These are phyloP conservation scores for Graphiopsis chlorocephala DNA, from an alignment of 2,329 filamentous ascomycete genomes.

Conservation along the genomic window DNA sequence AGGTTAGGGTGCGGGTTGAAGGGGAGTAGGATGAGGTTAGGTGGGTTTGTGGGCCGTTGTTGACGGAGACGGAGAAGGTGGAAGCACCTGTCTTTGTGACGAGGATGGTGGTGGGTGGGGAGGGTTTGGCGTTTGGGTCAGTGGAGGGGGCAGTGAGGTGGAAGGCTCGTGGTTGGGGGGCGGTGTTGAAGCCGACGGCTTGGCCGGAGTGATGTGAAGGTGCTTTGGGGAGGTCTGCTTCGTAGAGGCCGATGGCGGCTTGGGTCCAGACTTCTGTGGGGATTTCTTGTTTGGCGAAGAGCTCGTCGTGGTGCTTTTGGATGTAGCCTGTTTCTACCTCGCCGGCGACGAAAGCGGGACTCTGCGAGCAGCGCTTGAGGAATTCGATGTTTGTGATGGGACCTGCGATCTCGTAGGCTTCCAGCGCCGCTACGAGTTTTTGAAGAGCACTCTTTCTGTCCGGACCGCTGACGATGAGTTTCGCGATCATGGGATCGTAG, in stretches of 20 bases:
- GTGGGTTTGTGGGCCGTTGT: conserved; percentile 24
- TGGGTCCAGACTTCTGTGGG: conserved; percentile 77
- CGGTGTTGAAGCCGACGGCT: conserved; percentile 58
- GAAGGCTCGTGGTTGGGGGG: conserved; percentile 60
- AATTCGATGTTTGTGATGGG: conserved; percentile 97
- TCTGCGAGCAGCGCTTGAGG: conserved; percentile 80
- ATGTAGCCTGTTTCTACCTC: conserved; percentile 97
- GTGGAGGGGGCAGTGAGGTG: conserved; percentile 50
- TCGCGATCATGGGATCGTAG: conserved; percentile 98
- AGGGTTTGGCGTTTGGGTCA: conserved; percentile 41
- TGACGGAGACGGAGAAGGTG: conserved; percentile 51
- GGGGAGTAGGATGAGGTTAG: conserved; percentile 49
- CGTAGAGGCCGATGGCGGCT: conserved; percentile 70
- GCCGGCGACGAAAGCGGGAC: conserved; percentile 76
- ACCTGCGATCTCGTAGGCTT: conserved; percentile 88
- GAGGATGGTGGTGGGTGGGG: conserved; percentile 36
- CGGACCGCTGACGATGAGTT: conserved; percentile 84
- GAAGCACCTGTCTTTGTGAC: conserved; percentile 52
- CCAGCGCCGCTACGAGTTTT: conserved; percentile 75
- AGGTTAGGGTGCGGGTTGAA: conserved; percentile 55
- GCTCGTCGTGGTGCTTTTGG: conserved; percentile 75
- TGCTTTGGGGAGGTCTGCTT: conserved; percentile 41
- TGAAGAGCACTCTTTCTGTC: conserved; percentile 77
- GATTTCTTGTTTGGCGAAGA: conserved; percentile 65
- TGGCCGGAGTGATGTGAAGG: conserved; percentile 29